Conservation (phyloP, 1,284 basidiomycete genomes). For the Trichosporon ovoides region DNA sequence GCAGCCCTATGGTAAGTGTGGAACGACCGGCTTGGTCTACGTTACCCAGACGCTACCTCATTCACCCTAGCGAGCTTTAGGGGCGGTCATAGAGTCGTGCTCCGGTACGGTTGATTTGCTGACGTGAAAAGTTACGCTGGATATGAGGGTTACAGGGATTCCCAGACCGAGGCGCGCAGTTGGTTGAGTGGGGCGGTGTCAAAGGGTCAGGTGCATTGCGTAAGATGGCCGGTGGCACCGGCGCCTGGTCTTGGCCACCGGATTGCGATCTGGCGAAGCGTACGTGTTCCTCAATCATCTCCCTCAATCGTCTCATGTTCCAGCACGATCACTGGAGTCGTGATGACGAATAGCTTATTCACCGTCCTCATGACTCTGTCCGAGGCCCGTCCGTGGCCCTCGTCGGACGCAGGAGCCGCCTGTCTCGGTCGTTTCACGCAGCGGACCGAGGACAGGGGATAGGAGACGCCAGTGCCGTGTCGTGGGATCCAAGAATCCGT, state of each 20-base stretch:
- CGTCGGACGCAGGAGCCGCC: neutral
- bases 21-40: neutral
- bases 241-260: neutral
- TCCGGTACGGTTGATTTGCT: neutral
- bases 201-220: neutral
- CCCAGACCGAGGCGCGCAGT: neutral
- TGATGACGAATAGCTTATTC: neutral
- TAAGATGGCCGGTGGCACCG: neutral
- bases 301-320: neutral
- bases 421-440: constrained; percentile 1
- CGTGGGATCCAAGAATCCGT: neutral
- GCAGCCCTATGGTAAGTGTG: too few species aligned
- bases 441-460: neutral
- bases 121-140: neutral
- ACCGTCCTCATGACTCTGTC: neutral
- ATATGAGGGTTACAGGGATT: neutral
- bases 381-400: neutral
- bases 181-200: neutral
- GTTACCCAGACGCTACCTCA: neutral
- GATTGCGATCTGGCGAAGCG: neutral
- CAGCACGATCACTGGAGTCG: too few species aligned
- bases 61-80: neutral
- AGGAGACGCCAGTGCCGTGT: too few species aligned
- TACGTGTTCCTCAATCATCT: neutral
- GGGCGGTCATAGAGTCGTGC: neutral